These are phyloP conservation scores for Penicillium cosmopolitanum DNA, from an alignment of 495 filamentous ascomycete genomes.

Conservation along the genomic window DNA sequence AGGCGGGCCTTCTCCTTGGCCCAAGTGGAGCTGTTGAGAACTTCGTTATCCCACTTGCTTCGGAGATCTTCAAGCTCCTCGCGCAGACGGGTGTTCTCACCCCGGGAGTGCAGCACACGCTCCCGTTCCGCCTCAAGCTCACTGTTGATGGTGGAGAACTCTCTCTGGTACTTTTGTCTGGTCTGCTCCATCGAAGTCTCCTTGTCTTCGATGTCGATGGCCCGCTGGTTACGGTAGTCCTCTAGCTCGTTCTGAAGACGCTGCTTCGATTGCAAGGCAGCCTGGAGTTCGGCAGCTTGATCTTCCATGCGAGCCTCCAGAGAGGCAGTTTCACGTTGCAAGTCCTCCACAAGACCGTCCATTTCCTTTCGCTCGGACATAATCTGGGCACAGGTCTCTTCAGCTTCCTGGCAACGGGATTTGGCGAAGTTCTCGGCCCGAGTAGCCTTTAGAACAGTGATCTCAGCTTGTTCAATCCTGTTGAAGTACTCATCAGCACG, in stretches of 20 bases:
- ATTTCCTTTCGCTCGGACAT: slow-evolving; percentile 92
- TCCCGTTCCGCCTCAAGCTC: slow-evolving; percentile 94
- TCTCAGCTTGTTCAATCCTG: slow-evolving; percentile 96
- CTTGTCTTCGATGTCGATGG: slow-evolving; percentile 96
- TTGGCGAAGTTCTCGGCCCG: slow-evolving; percentile 94
- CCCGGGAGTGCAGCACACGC: slow-evolving; percentile 69
- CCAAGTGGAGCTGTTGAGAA: slow-evolving; percentile 97
- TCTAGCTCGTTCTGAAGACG: slow-evolving; percentile 96
- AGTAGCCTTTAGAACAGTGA: slow-evolving; percentile 88
- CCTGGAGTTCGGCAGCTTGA: slow-evolving; percentile 84
- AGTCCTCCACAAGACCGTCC: slow-evolving; percentile 84
- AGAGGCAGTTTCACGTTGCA: slow-evolving; percentile 85
- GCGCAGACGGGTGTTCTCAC: slow-evolving; percentile 74
- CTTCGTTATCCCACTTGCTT: slow-evolving; percentile 98
- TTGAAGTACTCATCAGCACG: slow-evolving; percentile 96
- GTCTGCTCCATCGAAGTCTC: slow-evolving; percentile 97
- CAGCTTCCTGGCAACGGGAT: slow-evolving; percentile 82
- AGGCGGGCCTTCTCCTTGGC: slow-evolving; percentile 95
- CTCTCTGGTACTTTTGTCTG: slow-evolving; percentile 92
- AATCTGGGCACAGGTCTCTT: slow-evolving; percentile 86
- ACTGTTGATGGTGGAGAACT: slow-evolving; percentile 84
- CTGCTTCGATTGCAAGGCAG: slow-evolving; percentile 87
- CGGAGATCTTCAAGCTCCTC: slow-evolving; percentile 95
- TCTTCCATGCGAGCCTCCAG: slow-evolving; percentile 93
- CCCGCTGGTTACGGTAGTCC: slow-evolving; percentile 92